Evolutionary conservation across 352 stramenopile species (phyloP), one percentile per base, ranked within the genome.

Genomic region (Phytophthora capsici): DNA sequence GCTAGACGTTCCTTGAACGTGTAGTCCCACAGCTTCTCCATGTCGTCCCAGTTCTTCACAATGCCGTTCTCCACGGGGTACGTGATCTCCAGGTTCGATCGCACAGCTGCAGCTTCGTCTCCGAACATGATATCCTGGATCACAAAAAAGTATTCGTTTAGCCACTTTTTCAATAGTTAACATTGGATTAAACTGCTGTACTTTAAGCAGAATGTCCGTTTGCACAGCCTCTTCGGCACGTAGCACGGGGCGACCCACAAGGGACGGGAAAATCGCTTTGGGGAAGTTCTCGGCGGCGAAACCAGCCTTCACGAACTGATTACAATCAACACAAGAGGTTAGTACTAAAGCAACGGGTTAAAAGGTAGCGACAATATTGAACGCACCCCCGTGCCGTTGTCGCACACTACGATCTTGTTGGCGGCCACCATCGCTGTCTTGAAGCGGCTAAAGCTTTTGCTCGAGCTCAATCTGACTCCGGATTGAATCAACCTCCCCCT

Each of bases 1-100:
- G 57, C 75, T 56, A 98, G 69, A 2, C 93, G 94, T 57, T 98
- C 91, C 52, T 95, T 79, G 75, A 98, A 98, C 47, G 93, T 98
- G 77, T 99, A 98, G 74, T 98, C 95, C 96, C 96, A 99, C 26
- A 99, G 77, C 62, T 98, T 93, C 73, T 98, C 90, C 95, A 99
- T 98, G 66, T 98, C 95, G 51, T 98, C 91, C 96, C 96, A 99
- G 81, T 98, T 98, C 73, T 96, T 96, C 10, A 99, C 94, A 53
- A 99, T 98, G 34, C 96, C 96, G 69, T 99, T 98, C 71, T 98
- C 93, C 22, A 99, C 91, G 12, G 89, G 90, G 75, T 96, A 96
- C 66, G 75, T 82, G 75, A 95, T 94, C 72, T 96, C 87, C 25
- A 97, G 73, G 66, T 90, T 93, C 49, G 83, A 91, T 9, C 90